Evolutionary conservation across 805 yeast genomes (phyloP), one percentile per base, ranked within the genome.

Genomic region (Pichia nanzhaoensis): DNA sequence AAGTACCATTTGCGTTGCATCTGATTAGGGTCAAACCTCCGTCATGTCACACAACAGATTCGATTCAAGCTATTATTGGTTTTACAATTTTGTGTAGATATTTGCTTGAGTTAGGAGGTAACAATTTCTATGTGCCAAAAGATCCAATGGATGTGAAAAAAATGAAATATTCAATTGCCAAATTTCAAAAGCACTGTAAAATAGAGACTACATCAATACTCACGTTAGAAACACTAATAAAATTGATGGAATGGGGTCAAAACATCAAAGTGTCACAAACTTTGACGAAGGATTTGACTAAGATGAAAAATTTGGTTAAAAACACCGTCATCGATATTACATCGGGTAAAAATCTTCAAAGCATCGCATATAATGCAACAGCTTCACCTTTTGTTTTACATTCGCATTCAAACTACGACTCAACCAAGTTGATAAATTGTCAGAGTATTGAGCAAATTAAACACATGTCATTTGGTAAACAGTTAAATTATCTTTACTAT

Each of bases 61-160:
- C 95, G 0, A 85, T 89, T 0, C 74, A 95, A 0, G 91, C 93
- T 0, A 70, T 93, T 2, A 63, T 93, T 8, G 93, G 97, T 38
- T 76, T 87, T 55, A 75, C 87, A 0, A 60, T 84, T 17, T 80
- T 88, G 45, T 74, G 86, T 39, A 71, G 80, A 40, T 72, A 75
- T 42, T 76, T 88, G 51, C 57, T 91, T 33, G 79, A 87, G 40
- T 66, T 82, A 10, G 73, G 70, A 12, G 66, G 73, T 27, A 75
- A 58, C 64, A 77, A 59, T 64, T 51, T 51, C 18, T 85, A 71
- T 55, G 83, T 71, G 48, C 93, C 80, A 16, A 84, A 87, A 56
- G 98, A 93, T 58, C 91, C 95, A 0, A 80, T 84, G 57, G 91
- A 85, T 49, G 80, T 78, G 42, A 83, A 80, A 43, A 74, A 73